Conservation (phyloP, 108 stramenopile genomes). For the Fragilaria radians region DNA sequence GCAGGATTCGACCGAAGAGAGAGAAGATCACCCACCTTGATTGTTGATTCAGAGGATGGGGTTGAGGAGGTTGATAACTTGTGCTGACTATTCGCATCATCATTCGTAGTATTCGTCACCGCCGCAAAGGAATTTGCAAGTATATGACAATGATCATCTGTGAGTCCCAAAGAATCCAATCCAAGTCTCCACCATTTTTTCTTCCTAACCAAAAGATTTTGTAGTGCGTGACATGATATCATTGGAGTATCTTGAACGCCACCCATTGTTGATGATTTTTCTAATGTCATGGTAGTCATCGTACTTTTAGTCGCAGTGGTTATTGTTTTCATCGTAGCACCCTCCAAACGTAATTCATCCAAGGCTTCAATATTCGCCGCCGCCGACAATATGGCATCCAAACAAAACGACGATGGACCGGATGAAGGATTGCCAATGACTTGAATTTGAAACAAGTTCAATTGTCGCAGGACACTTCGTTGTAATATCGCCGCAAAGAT, state of each 20-base stretch:
- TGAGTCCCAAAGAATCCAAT: slow-evolving; percentile 10
- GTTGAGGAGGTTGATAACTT: too few species aligned
- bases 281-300: too few species aligned
- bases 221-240: neutral
- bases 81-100: too few species aligned
- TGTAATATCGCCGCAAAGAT: neutral
- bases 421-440: neutral
- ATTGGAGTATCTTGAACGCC: neutral
- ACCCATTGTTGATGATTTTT: too few species aligned
- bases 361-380: neutral
- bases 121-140: neutral
- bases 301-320: too few species aligned
- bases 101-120: neutral
- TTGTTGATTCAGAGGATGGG: too few species aligned
- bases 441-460: neutral
- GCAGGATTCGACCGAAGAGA: slow-evolving; percentile 6
- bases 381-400: slow-evolving; percentile 2
- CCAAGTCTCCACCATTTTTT: slow-evolving; percentile 17
- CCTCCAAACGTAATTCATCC: slow-evolving; percentile 7
- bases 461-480: neutral
- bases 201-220: neutral
- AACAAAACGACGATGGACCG: neutral
- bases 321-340: neutral
- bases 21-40: slow-evolving; percentile 14
- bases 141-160: slow-evolving; percentile 7